Base-by-base conservation (phyloP, 1,284 basidiomycete species). In the Pterulicium gracile region DNA sequence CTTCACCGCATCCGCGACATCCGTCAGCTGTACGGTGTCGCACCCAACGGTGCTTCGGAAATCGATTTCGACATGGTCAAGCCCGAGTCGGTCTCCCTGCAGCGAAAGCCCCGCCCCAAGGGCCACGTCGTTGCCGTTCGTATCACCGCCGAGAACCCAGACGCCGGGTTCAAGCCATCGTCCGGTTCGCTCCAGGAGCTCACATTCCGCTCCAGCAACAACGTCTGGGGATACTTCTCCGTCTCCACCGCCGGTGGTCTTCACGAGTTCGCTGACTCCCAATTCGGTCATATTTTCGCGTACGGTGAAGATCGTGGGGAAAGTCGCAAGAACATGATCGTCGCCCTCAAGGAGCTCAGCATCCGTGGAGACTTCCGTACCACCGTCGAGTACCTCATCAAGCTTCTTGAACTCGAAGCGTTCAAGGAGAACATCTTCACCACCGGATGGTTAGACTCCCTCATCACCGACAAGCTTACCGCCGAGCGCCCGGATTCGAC, bases 221-320 rank as follows among this genome's bases (percentile, higher is more conserved):
- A 97, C 55, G 94, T 98, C 48, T 99, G 96, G 96, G 96, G 96
- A 57, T 95, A 99, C 74, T 99, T 99, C 77, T 98, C 95, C 18
- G 96, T 99, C 58, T 83, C 82, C 47, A 86, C 86, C 32, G 86
- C 93, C 21, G 96, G 96, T 65, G 96, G 93, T 64, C 79, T 99
- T 49, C 96, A 99, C 69, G 94, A 98, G 67, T 98, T 94, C 59
- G 96, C 96, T 46, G 93, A 97, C 64, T 96, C 91, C 20, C 91
- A 98, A 59, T 98, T 99, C 61, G 96, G 96, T 47, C 96, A 99
- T 64, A 96, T 98, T 61, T 99, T 99, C 58, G 95, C 96, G 22
- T 98, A 98, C 60, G 96, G 96, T 49, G 88, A 95, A 64, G 94
- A 98, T 63, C 88, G 96, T 55, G 74, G 80, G 52, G 95, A 98